phyloP scores from a whole-genome alignment of 352 stramenopile species.

The Blastocystis sp. region DNA sequence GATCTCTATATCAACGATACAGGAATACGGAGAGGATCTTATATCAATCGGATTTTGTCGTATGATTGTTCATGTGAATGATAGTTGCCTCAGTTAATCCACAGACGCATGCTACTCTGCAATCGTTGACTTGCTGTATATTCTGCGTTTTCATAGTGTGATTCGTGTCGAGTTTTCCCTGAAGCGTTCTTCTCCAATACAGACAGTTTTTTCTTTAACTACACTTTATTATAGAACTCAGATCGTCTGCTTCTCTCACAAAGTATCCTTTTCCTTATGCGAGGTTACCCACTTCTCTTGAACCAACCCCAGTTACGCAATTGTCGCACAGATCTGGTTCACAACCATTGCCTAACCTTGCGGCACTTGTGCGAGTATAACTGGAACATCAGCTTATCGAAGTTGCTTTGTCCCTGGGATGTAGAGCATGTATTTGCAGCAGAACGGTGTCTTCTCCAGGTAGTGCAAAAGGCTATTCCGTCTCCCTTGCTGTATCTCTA shows the following conservation, averaged over 20 bases:
- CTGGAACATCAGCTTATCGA: background rate
- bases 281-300: background rate
- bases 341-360: background rate
- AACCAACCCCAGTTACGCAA: background rate
- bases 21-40: background rate
- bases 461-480: background rate
- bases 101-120: background rate
- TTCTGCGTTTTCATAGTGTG: background rate
- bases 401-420: background rate
- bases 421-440: constrained; percentile 4
- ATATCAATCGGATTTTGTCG: background rate
- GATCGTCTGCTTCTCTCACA: background rate
- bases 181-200: background rate
- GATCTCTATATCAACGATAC: constrained; percentile 1
- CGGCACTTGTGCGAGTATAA: background rate
- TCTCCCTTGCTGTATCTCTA: background rate
- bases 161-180: background rate
- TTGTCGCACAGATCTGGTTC: background rate
- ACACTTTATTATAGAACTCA: background rate
- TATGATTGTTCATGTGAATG: background rate
- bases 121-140: background rate
- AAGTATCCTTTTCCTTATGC: constrained; percentile 35
- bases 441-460: background rate
- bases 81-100: background rate
- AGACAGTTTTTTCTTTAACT: background rate